A percentile compares a stretch with the other conserved stretches of the same genome.
phyloP scores from a whole-genome alignment of 2,329 filamentous ascomycete genomes.

The Byssothecium circinans region DNA sequence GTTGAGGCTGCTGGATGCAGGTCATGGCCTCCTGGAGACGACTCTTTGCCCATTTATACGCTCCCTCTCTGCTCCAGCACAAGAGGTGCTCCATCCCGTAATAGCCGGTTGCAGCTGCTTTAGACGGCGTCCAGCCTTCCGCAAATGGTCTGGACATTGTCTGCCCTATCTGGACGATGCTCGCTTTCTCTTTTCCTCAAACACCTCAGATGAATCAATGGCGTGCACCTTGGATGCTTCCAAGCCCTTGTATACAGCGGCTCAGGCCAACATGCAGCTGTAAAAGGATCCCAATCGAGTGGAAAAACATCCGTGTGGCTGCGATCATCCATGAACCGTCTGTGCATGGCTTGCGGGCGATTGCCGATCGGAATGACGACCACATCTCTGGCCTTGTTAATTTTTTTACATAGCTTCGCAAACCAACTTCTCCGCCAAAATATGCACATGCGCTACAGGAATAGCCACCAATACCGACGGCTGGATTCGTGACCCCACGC shows the following conservation, averaged over 20 bases:
- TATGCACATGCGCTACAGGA: conserved; percentile 5
- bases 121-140: conserved; percentile 34
- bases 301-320: conserved; percentile 15
- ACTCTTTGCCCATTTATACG: conserved; percentile 36
- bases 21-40: conserved; percentile 23
- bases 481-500: conserved; percentile 14
- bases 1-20: conserved; percentile 30
- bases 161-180: conserved; percentile 32
- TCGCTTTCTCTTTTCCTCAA: conserved; percentile 21
- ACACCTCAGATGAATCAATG: too few relatives aligned
- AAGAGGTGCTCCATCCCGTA: conserved; percentile 32
- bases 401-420: conserved; percentile 4
- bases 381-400: conserved; percentile 17
- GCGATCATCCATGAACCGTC: conserved; percentile 17
- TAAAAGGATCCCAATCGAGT: neutral
- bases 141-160: conserved; percentile 35
- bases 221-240: neutral
- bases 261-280: neutral
- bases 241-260: neutral
- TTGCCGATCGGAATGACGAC: conserved; percentile 31
- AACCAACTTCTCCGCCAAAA: neutral
- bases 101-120: conserved; percentile 36
- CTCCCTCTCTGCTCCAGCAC: conserved; percentile 20
- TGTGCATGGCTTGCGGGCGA: conserved; percentile 26
- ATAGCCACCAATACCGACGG: conserved; percentile 28